Evolutionary conservation across 805 yeast genomes (phyloP), one percentile per base, ranked within the genome.

Genomic region (Yamadazyma sp.): DNA sequence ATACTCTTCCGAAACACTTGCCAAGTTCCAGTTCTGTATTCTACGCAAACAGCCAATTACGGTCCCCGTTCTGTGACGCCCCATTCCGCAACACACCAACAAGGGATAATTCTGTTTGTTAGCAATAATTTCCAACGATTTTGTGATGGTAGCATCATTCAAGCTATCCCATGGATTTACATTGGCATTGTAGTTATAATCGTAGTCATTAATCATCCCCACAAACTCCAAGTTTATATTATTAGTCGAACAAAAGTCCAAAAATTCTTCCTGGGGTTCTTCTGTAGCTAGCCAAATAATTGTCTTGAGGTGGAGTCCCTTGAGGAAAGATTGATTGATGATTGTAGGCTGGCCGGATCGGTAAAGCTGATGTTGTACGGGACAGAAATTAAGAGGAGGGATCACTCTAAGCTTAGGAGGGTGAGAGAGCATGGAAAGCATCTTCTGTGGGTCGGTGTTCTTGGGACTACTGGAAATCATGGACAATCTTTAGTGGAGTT

Each of bases 1-100:
- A 56, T 91, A 91, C 57, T 91, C 99, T 58, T 91, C 99, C 40
- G 89, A 78, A 1, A 91, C 93, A 57, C 69, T 60, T 8, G 98
- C 96, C 55, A 91, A 66, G 54, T 95, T 93, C 99, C 99, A 91
- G n/a, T 95, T 91, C 70, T 93, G 97, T 13, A 93, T 66, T 42
- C 96, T 73, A 46, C 99, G 69, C 32, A 91, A 65, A 59, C 99
- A 91, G 1, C 99, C 99, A 42, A 93, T 79, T 3, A 93, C 96
- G 0, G 98, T 90, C 1, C 99, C 99, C 0, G 98, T 90, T 47
- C 99, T 72, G 60, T 91, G 99, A 49, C 99, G 71, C 0, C 99
- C 99, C 99, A 93, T 93, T 10, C 97, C 96, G 53, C 98, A 93
- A 59, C 98, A 93, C 4, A 90, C 90, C 35, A 93, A 65, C 44